Evolutionary conservation across 2,329 filamentous ascomycete genomes (phyloP).

Genomic region (Sporothrix protearum): DNA sequence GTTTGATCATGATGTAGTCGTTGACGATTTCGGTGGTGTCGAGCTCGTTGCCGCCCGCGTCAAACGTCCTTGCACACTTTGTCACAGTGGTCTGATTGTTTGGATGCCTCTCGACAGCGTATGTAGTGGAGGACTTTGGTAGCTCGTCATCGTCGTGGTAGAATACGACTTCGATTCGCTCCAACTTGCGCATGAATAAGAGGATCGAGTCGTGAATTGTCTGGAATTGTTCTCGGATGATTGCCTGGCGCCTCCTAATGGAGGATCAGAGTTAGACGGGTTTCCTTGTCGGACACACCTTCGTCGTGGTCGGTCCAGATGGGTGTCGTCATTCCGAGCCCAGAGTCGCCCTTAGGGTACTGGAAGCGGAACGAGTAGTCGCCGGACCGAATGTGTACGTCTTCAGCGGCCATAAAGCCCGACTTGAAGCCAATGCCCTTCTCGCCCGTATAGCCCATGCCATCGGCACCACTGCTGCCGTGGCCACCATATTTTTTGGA

Average conservation of each 20-base stretch:
- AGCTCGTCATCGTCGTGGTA: slow-evolving; percentile 28
- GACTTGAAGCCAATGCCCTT: slow-evolving; percentile 54
- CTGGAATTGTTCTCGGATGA: slow-evolving; percentile 37
- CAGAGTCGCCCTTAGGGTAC: slow-evolving; percentile 40
- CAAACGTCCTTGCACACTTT: not conserved
- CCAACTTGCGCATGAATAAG: slow-evolving; percentile 43
- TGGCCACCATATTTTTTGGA: slow-evolving; percentile 40
- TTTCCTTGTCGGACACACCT: slow-evolving; percentile 28
- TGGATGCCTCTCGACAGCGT: not conserved
- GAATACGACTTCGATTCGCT: slow-evolving; percentile 35
- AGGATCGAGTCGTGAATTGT: slow-evolving; percentile 41
- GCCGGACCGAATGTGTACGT: slow-evolving; percentile 45
- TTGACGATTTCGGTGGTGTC: slow-evolving; percentile 15
- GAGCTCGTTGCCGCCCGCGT: not conserved
- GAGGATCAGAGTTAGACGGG: slow-evolving; percentile 41
- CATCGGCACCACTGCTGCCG: not conserved
- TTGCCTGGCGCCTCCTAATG: slow-evolving; percentile 23
- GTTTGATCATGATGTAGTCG: slow-evolving; percentile 34
- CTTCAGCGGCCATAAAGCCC: slow-evolving; percentile 46
- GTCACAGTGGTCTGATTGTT: not conserved
- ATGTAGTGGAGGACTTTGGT: not conserved
- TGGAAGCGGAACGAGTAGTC: slow-evolving; percentile 45
- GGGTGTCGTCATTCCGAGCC: slow-evolving; percentile 51
- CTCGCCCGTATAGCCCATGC: slow-evolving; percentile 44
- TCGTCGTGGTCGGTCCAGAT: slow-evolving; percentile 38